phyloP scores from a whole-genome alignment of 2,329 filamentous ascomycete species.

The Fusarium sp. region DNA sequence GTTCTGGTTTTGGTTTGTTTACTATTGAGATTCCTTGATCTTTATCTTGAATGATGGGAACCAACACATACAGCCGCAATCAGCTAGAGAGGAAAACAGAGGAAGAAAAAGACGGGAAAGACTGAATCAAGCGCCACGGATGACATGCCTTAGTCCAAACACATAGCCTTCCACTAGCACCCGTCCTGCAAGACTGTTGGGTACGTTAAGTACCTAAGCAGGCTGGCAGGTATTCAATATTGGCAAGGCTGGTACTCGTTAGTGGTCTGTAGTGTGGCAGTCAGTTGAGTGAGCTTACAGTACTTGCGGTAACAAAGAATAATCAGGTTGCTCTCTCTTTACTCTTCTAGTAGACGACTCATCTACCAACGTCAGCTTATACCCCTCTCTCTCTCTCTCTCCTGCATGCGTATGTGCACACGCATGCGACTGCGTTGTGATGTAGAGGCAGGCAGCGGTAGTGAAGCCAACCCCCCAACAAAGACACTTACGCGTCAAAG shows the following conservation, averaged over 20 bases:
- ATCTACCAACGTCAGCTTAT: slow-evolving; percentile 23
- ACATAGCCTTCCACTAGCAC: background rate
- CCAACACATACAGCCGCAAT: background rate
- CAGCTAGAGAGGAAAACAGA: background rate
- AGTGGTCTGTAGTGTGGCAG: background rate
- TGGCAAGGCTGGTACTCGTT: slow-evolving; percentile 5
- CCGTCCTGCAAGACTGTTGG: background rate
- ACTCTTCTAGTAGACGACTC: background rate
- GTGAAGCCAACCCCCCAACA: slow-evolving; percentile 1
- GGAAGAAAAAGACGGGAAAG: background rate
- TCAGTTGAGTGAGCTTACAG: slow-evolving; percentile 1
- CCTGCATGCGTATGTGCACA: slow-evolving; percentile 8
- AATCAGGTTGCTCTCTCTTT: background rate
- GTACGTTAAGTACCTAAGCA: background rate
- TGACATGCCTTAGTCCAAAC: background rate
- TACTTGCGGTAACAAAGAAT: background rate
- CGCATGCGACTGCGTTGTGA: background rate
- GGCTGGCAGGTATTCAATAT: background rate
- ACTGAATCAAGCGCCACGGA: background rate
- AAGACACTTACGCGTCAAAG: slow-evolving; percentile 30
- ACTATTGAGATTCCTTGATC: background rate
- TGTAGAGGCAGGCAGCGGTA: background rate
- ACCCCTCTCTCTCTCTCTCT: slow-evolving; percentile 2
- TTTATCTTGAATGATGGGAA: background rate
- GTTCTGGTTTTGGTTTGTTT: background rate